Evolutionary conservation across 768 basidiomycete genomes (phyloP), one percentile per base, ranked within the genome.

Genomic region (Albatrellus ellisii): DNA sequence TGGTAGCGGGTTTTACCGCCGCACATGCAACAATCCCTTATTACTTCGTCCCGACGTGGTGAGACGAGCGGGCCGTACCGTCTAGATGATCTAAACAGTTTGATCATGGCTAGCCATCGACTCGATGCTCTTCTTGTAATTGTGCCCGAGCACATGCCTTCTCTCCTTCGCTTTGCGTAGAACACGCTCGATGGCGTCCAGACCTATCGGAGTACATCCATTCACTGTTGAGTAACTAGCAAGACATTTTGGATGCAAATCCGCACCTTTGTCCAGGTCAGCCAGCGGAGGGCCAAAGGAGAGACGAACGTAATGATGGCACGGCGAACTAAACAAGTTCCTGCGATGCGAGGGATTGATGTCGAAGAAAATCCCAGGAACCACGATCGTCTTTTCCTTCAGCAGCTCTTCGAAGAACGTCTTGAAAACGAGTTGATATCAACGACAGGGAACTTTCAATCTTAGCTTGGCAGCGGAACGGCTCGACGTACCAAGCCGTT

Each of bases 391-490:
- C 61, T 87, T 72, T 61, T 87, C 83, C 61, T 90, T 94, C 41
- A 94, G 69, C 33, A 90, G 66, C 60, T 91, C 90, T 55, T 94
- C 90, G 55, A 97, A 97, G 75, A 97, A 94, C 4, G 85, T 87
- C 74, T 79, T 38, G 22, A 18, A 44, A 18, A 17, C 6, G 10
- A 44, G 31, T 8, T 32, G 43, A 26, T 7, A 38, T 18, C n/a
- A n/a, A n/a, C n/a, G n/a, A n/a, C n/a, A n/a, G n/a, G n/a, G n/a
- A n/a, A 14, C 8, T n/a, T n/a, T n/a, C n/a, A n/a, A n/a, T n/a
- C n/a, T n/a, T n/a, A n/a, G n/a, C n/a, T n/a, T n/a, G n/a, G n/a
- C n/a, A n/a, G n/a, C n/a, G n/a, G n/a, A 36, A 25, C 35, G 27
- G 11, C n/a, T 20, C 11, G 12, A 64, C 70, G 5, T 46, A 85